A percentile compares a stretch with the other conserved stretches of the same genome.
Conservation (phyloP, 2,329 filamentous ascomycete species). For the Colletotrichum sp. region DNA sequence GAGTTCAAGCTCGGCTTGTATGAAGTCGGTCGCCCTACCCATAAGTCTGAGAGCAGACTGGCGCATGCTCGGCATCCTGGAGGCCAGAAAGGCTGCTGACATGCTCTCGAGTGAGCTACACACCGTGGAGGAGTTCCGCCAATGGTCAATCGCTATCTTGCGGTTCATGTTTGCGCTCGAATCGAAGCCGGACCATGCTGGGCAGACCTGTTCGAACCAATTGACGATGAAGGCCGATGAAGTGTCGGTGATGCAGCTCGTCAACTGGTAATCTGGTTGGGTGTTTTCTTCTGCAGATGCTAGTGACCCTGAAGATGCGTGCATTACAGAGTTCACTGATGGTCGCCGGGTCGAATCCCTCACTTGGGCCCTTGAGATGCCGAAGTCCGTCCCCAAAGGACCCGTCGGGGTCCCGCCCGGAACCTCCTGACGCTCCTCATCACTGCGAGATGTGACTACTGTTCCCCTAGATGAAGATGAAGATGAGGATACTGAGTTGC, state of each 20-base stretch:
- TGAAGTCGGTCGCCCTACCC: slow-evolving; percentile 34
- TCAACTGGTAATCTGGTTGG: slow-evolving; percentile 9
- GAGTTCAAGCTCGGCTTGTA: slow-evolving; percentile 37
- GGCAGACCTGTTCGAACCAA: slow-evolving; percentile 46
- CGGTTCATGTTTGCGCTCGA: slow-evolving; percentile 43
- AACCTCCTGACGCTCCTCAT: neutral
- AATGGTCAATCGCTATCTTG: slow-evolving; percentile 39
- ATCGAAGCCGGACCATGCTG: slow-evolving; percentile 46
- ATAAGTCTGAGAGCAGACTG: slow-evolving; percentile 38
- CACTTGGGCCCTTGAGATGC: neutral
- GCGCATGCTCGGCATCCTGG: slow-evolving; percentile 38
- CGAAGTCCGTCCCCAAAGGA: neutral
- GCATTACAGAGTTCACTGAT: neutral
- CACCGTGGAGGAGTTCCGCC: slow-evolving; percentile 40
- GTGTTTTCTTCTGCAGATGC: neutral
- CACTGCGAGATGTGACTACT: neutral
- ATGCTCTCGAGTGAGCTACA: slow-evolving; percentile 45
- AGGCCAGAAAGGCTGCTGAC: slow-evolving; percentile 41
- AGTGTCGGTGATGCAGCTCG: slow-evolving; percentile 28
- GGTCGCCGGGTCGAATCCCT: neutral
- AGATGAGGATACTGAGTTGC: neutral
- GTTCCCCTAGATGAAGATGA: neutral
- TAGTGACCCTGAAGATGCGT: neutral
- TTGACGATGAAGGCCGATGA: slow-evolving; percentile 38
- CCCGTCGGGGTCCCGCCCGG: no score